Evolutionary conservation across 2,329 filamentous ascomycete species (phyloP).

Genomic region (Diaporthe amygdali): DNA sequence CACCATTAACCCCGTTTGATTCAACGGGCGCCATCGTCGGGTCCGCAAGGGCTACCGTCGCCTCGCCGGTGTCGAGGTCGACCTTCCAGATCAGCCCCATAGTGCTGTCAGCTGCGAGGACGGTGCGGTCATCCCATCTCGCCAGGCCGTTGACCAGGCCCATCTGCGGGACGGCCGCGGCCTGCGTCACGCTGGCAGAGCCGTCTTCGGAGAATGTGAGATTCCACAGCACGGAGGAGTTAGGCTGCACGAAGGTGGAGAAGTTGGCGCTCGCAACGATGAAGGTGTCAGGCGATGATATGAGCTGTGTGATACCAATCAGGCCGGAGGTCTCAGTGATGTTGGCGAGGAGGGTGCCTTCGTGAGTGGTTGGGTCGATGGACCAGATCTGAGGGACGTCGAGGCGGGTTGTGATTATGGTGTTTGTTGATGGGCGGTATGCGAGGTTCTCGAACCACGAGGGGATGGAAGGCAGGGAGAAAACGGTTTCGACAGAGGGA

Average conservation of each 20-base stretch:
- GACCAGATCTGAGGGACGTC: constrained; percentile 10
- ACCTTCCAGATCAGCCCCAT: neutral
- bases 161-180: neutral
- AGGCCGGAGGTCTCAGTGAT: neutral
- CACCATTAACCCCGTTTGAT: neutral
- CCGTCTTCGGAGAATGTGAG: neutral
- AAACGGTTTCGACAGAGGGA: constrained; percentile 18
- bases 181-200: neutral
- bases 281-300: neutral
- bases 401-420: constrained; percentile 8
- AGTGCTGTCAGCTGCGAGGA: constrained; percentile 1
- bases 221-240: neutral
- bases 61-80: neutral
- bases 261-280: neutral
- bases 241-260: neutral
- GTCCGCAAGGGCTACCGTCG: neutral
- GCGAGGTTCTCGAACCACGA: constrained; percentile 13
- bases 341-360: neutral
- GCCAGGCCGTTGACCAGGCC: neutral
- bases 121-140: neutral
- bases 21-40: neutral
- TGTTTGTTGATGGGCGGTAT: neutral
- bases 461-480: neutral
- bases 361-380: neutral
- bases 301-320: neutral